Conservation (phyloP, 768 basidiomycete species). For the Collybiopsis luxurians region DNA sequence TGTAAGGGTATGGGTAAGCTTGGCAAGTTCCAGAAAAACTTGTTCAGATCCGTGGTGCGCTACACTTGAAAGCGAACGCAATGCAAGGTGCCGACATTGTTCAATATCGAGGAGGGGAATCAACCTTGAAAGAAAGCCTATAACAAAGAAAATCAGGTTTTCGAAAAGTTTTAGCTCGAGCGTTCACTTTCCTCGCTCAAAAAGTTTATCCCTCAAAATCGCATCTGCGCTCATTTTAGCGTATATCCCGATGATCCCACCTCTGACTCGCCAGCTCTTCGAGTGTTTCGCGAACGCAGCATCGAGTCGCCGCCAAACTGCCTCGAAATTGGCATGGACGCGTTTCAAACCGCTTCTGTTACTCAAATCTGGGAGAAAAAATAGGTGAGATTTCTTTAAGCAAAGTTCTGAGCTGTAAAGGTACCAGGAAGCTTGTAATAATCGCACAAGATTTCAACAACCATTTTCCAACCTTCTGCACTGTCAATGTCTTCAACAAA, state of each 20-base stretch:
- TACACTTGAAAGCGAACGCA: constrained; percentile 54
- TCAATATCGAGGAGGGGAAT: constrained; percentile 50
- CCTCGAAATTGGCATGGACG: constrained; percentile 55
- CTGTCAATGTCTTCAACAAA: background rate
- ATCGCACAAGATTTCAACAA: constrained; percentile 11
- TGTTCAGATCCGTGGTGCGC: constrained; percentile 59
- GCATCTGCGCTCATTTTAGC: constrained; percentile 63
- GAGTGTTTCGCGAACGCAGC: constrained; percentile 41
- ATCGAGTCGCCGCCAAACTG: constrained; percentile 48
- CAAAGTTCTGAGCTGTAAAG: too few relatives aligned
- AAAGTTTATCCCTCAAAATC: constrained; percentile 56
- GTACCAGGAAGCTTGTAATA: constrained; percentile 54
- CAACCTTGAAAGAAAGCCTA: constrained; percentile 58
- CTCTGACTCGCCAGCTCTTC: constrained; percentile 46
- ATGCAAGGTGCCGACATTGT: constrained; percentile 47
- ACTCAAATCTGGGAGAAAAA: constrained; percentile 45
- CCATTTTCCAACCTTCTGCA: background rate
- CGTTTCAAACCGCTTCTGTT: constrained; percentile 60
- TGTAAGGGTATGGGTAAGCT: constrained; percentile 37
- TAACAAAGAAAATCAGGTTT: background rate
- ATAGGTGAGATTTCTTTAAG: too few relatives aligned
- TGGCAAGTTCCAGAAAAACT: constrained; percentile 50
- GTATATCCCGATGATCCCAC: constrained; percentile 59
- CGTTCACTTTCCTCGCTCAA: constrained; percentile 44
- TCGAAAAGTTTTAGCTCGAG: background rate